These are phyloP conservation scores for Cadophora sp. DNA, from an alignment of 2,329 filamentous ascomycete species.

Conservation along the genomic window DNA sequence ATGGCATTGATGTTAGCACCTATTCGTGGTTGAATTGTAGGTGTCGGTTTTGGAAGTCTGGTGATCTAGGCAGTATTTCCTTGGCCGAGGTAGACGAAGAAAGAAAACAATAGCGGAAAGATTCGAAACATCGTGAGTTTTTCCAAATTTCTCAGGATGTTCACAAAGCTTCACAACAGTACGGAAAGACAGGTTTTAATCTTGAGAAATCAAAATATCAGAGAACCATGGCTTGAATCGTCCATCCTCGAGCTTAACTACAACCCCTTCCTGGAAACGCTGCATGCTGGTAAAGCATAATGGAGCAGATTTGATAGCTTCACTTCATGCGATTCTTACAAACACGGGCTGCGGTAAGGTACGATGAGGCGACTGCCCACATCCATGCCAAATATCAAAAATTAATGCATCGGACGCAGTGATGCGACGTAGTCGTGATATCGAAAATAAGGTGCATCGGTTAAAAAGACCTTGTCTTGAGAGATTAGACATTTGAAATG, in stretches of 20 bases:
- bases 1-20: no score
- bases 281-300: slow-evolving; percentile 5
- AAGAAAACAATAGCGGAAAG: background rate
- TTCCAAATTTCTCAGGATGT: slow-evolving; percentile 4
- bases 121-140: slow-evolving; percentile 5
- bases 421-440: slow-evolving; percentile 4
- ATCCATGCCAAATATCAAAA: slow-evolving; percentile 2
- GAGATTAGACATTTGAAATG: no score
- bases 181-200: no score
- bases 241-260: no score
- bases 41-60: no score
- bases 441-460: slow-evolving; percentile 5
- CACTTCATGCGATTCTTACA: slow-evolving; percentile 2
- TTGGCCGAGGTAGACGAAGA: background rate
- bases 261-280: background rate
- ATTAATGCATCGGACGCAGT: slow-evolving; percentile 2
- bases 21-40: no score
- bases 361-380: slow-evolving; percentile 2
- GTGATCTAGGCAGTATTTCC: no score
- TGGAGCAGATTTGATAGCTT: slow-evolving; percentile 3
- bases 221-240: no score
- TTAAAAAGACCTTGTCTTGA: background rate
- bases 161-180: background rate
- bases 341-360: background rate
- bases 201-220: background rate